A percentile compares a stretch with the other conserved stretches of the same genome.
phyloP scores from a whole-genome alignment of 2,329 filamentous ascomycete genomes.

The Didymella segeticola region DNA sequence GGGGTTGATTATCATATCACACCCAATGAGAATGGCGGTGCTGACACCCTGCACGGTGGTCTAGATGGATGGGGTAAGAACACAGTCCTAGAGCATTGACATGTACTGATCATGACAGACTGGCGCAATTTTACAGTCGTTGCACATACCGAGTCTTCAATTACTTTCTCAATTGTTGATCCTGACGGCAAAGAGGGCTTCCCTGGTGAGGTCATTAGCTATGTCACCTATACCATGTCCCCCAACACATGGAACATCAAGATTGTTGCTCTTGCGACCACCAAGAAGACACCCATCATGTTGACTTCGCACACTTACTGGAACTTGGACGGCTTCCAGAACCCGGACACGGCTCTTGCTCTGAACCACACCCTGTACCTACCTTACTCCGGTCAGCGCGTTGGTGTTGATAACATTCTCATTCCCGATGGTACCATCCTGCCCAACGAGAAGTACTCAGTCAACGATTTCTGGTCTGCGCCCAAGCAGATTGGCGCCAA shows the following conservation, averaged over 20 bases:
- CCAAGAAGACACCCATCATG: constrained; percentile 83
- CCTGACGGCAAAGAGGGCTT: constrained; percentile 77
- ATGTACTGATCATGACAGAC: constrained; percentile 43
- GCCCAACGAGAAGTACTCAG: constrained; percentile 69
- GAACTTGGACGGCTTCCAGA: constrained; percentile 82
- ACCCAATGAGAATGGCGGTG: constrained; percentile 64
- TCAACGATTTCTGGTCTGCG: constrained; percentile 82
- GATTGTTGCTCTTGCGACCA: constrained; percentile 74
- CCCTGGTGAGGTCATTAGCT: constrained; percentile 76
- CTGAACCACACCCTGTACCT: constrained; percentile 76
- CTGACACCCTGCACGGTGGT: constrained; percentile 72
- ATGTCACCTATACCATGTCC: constrained; percentile 75
- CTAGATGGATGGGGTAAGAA: constrained; percentile 68
- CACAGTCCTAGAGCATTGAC: neutral
- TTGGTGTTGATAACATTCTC: constrained; percentile 66
- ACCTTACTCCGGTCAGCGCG: constrained; percentile 74
- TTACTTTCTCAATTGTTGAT: constrained; percentile 79
- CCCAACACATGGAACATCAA: constrained; percentile 74
- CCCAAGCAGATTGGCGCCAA: constrained; percentile 81
- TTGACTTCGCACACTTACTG: constrained; percentile 78
- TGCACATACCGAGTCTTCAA: constrained; percentile 69
- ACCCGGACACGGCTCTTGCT: constrained; percentile 69
- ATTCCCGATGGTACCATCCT: constrained; percentile 66
- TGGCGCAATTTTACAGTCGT: constrained; percentile 78
- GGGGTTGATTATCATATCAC: constrained; percentile 65